phyloP scores from a whole-genome alignment of 306 rosid genomes.

The Castanea sativa region DNA sequence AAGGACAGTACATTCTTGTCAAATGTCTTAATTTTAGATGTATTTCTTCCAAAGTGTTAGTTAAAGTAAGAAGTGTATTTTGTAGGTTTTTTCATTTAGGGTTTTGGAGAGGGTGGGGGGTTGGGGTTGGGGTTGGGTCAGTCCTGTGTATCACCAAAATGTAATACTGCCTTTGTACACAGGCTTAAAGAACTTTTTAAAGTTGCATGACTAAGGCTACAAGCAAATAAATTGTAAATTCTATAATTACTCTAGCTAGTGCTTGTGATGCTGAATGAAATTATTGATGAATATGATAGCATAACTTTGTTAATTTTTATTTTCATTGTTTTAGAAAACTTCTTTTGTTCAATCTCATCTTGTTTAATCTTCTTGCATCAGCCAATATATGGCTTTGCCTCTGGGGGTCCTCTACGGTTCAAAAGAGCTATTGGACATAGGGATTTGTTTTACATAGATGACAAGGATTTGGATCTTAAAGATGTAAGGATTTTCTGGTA shows the following conservation, averaged over 20 bases:
- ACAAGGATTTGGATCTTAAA: conserved; percentile 86
- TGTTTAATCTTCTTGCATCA: conserved; percentile 36
- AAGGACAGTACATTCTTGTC: neutral
- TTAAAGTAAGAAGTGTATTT: neutral
- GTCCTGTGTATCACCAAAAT: neutral
- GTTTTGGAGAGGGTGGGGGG: neutral
- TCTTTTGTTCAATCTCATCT: neutral
- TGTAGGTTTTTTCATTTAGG: neutral
- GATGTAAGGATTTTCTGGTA: conserved; percentile 59
- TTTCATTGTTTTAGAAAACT: conserved; percentile 18
- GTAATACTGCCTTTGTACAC: neutral
- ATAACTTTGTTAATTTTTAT: neutral
- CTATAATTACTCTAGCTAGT: neutral
- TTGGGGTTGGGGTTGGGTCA: neutral
- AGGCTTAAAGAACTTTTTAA: neutral
- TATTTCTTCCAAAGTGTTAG: neutral
- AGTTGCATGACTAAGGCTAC: neutral
- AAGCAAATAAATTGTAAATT: neutral
- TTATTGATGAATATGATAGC: neutral
- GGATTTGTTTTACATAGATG: conserved; percentile 85
- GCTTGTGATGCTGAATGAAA: neutral
- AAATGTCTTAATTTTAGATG: neutral
- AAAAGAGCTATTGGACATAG: conserved; percentile 83
- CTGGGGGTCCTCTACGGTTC: conserved; percentile 68
- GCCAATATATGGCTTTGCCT: conserved; percentile 82